Evolutionary conservation across 2,329 filamentous ascomycete genomes (phyloP), one percentile per base, ranked within the genome.

Genomic region (Stemphylium beticola): DNA sequence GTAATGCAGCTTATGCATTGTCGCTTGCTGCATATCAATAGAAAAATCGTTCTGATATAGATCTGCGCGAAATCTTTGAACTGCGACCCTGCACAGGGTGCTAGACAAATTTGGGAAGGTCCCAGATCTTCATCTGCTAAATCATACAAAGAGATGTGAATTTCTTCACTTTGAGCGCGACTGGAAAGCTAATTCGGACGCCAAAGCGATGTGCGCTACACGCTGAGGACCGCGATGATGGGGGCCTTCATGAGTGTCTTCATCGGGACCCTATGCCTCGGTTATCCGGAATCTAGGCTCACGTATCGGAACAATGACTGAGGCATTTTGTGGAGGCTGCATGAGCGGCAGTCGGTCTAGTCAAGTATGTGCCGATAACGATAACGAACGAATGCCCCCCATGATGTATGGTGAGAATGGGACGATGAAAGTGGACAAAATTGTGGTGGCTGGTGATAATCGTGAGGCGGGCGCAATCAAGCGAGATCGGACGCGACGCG

Each of bases 291-390:
- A 69, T 68, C 46, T 69, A 74, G 52, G 66, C 72, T 29, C 74
- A 67, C 66, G 58, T 74, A 15, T 52, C 60, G 2, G 73, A 69
- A 33, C 66, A 73, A 56, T 64, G 68, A 29, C 73, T 70, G 72
- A 65, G 74, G 47, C 67, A 74, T 54, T 68, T 70, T 17, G 41
- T 56, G 1, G 55, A 53, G 22, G 24, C 40, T 24, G 2, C 18
- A 17, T 54, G 29, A 53, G 33, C 32, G 4, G 32, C 32, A 34
- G n/a, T 15, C n/a, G 12, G n/a, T 34, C 11, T 2, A 9, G 4
- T 15, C 32, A 4, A n/a, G 10, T 2, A 14, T 34, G 32, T 3
- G 33, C 5, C 2, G 3, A 9, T 36, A 6, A 8, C 33, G n/a
- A 36, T 12, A 17, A 24, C 2, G 22, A 24, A 7, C 2, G 6